Evolutionary conservation across 2,329 filamentous ascomycete species (phyloP), one percentile per base, ranked within the genome.

Genomic region (Pseudocercospora crystallina): DNA sequence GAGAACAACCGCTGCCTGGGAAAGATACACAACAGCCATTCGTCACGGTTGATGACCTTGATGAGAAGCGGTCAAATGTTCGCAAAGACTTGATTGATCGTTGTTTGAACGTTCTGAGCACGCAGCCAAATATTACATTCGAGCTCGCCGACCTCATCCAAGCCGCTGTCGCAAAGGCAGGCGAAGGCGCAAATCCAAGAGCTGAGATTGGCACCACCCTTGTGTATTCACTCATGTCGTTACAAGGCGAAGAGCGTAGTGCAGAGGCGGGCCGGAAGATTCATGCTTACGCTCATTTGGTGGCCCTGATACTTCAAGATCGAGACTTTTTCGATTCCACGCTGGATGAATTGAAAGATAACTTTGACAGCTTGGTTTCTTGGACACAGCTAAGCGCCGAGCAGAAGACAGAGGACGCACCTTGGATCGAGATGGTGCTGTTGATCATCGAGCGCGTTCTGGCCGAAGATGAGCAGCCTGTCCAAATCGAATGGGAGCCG

Each of bases 361-460:
- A 86, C 63, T 86, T 96, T 35, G 76, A 78, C 8, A 84, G 84
- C 33, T 83, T 96, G 55, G 78, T 96, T 26, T 79, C 77, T 2
- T 96, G 96, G 68, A 81, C 99, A 60, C 86, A 87, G 62, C 74
- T 90, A 3, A 76, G 82, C 5, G 75, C 82, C 0, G 81, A 84
- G 20, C 81, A 85, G 49, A 78, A 86, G 3, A 75, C 80, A 0
- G 89, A 95, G 42, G 87, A 94, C 51, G 88, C 90, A 4, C 88
- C 90, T 1, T 99, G 92, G 90, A 86, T 97, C 57, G 88, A 90
- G 10, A 91, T 94, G 64, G 84, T 97, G 30, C 77, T 99, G 31
- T 79, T 97, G 12, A 87, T 99, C 43, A 79, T 97, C 42, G 94
- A 99, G 75, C 88, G 88, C 46, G 77, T 97, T 30, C 76, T 99